These are phyloP conservation scores for Eucalyptus melliodora DNA, from an alignment of 345 rosid genomes.

Conservation along the genomic window DNA sequence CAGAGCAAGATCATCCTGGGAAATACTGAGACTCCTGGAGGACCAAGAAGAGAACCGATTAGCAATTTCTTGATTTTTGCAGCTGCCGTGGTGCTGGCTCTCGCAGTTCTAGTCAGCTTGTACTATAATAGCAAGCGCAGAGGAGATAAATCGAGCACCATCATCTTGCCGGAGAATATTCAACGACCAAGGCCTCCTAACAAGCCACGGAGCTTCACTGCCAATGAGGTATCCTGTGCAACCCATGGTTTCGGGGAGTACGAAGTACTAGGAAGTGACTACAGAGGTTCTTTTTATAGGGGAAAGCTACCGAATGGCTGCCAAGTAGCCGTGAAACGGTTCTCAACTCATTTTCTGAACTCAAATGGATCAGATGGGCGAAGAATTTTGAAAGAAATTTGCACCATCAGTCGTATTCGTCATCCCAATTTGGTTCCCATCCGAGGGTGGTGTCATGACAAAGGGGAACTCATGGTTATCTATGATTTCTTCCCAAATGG, in stretches of 20 bases:
- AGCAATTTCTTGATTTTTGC: conserved; percentile 21
- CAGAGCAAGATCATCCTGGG: conserved; percentile 8
- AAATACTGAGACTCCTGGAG: background rate
- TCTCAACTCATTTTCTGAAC: conserved; percentile 15
- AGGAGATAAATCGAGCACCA: background rate
- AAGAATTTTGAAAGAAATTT: conserved; percentile 24
- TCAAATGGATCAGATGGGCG: conserved; percentile 15
- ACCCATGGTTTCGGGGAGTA: conserved; percentile 24
- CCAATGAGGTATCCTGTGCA: conserved; percentile 22
- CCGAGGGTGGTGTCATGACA: conserved; percentile 37
- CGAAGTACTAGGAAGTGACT: conserved; percentile 24
- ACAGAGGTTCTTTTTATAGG: conserved; percentile 19
- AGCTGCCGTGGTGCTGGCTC: conserved; percentile 11
- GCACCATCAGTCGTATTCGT: conserved; percentile 19
- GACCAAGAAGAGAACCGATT: conserved; percentile 2
- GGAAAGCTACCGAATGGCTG: conserved; percentile 29
- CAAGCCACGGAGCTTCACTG: conserved; percentile 24
- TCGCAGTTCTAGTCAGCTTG: conserved; percentile 9
- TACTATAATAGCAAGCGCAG: conserved; percentile 10
- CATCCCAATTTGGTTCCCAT: conserved; percentile 31
- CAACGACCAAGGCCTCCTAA: conserved; percentile 35
- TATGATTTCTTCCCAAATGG: conserved; percentile 30
- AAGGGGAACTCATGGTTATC: conserved; percentile 20
- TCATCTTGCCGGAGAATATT: conserved; percentile 1
- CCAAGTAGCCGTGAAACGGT: conserved; percentile 30